Evolutionary conservation across 169 alveolate species (phyloP), one percentile per base, ranked within the genome.

Genomic region (Plasmodium falciparum): DNA sequence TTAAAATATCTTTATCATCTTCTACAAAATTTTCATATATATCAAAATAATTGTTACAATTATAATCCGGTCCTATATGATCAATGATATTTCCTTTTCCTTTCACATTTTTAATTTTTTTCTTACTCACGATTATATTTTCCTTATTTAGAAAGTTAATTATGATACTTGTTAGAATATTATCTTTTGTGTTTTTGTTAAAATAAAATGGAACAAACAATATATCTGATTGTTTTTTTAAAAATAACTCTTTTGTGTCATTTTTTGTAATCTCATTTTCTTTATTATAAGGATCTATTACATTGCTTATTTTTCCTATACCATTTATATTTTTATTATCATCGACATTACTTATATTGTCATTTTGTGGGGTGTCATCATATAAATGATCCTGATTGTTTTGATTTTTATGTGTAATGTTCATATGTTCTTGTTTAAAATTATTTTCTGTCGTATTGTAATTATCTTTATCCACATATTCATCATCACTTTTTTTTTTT

Each of bases 121-220:
- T 86, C 69, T 73, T 86, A 49, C 73, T 62, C 1, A 86, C 88
- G 7, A 70, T 43, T n/a, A 50, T 58, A n/a, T 58, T 43, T 59
- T 63, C 43, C 8, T 49, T 43, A 29, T 70, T 86, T 62, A 71
- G 88, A 66, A 86, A 86, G 39, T 86, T 63, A 33, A 78, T 70
- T 17, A 66, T 22, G 22, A 78, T 56, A 45, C 89, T 78, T 11
- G 89, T 78, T 65, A 86, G 56, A 17, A 86, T 86, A 22, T 86
- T 86, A 20, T 86, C 92, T 67, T 86, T 86, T 9, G 92, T 33
- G 67, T 86, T 86, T 61, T 86, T 86, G 33, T 86, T 86, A 72
- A 86, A 71, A 65, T 86, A 86, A 26, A 86, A 86, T 20, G 92
- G 92, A 54, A 86, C 47, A 47, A 86, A 70, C 15, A 73, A 70